Base-by-base conservation (phyloP, 805 yeast species). In the Saturnispora silvae region DNA sequence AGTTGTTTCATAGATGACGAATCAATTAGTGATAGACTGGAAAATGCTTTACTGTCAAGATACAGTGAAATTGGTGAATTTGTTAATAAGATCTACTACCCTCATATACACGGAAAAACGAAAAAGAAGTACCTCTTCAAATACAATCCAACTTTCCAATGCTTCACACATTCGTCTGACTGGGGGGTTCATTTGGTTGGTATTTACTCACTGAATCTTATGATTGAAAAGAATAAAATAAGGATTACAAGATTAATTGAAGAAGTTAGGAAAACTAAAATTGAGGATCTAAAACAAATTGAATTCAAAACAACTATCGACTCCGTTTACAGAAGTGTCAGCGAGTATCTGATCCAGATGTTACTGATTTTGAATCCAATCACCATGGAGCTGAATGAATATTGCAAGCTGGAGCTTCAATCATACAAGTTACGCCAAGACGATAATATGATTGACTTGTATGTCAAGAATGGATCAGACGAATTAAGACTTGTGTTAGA, bases 121-220 rank as follows among this genome's bases (percentile, higher is more conserved):
- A 18, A 20, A 18, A 10, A 23, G 30, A 32, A 22, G 16, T 17
- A 18, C 4, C 28, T 10, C 16, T 30, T 17, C 17, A 10, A 30
- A 10, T 36, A 30, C 31, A 17, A 31, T 16, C 27, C 10, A 7
- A 26, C 18, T 9, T 20, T 18, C 20, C 22, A 25, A 27, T 28
- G 39, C 16, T 36, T 20, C 31, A 25, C 31, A 25, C 34, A 36
- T 16, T 16, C 14, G 15, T 30, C 34, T 15, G 30, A 28, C 14
- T 30, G 34, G 31, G 34, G 34, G 2, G 24, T 30, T 16, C 39
- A 36, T 31, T n/a, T 36, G 23, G 34, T 36, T 30, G 39, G 39
- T 4, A 18, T 36, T 7, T 16, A 36, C 20, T 18, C 39, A 4
- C 26, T 36, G 13, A 31, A 36, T 20, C 17, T 26, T 15, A 27